phyloP scores from a whole-genome alignment of 345 rosid species.

The Hypericum perforatum region DNA sequence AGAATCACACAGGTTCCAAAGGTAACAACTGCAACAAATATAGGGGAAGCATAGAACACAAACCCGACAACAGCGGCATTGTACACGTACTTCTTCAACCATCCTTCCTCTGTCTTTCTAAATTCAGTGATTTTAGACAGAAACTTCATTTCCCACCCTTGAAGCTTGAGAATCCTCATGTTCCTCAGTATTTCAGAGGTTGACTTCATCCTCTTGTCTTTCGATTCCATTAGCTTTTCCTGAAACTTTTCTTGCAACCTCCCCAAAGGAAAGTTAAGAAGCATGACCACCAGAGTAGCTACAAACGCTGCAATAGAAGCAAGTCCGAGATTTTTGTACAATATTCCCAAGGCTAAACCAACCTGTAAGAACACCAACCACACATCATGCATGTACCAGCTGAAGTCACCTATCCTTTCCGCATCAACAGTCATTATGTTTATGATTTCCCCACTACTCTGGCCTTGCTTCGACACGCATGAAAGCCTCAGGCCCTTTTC shows the following conservation, averaged over 20 bases:
- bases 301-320: conserved; percentile 15
- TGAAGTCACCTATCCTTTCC: conserved; percentile 19
- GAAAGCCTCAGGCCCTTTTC: conserved; percentile 21
- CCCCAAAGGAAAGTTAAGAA: conserved; percentile 19
- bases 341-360: conserved; percentile 17
- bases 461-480: conserved; percentile 21
- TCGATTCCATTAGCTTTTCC: conserved; percentile 24
- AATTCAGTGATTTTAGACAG: conserved; percentile 22
- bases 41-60: conserved; percentile 19
- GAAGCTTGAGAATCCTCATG: conserved; percentile 32
- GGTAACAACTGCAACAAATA: conserved; percentile 17
- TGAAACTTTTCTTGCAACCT: conserved; percentile 19
- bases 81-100: conserved; percentile 26
- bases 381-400: conserved; percentile 23
- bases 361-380: conserved; percentile 27
- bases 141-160: conserved; percentile 34
- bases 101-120: conserved; percentile 17
- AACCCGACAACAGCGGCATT: conserved; percentile 9
- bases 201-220: conserved; percentile 27
- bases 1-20: conserved; percentile 25
- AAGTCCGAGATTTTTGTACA: conserved; percentile 24
- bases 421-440: conserved; percentile 30
- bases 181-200: conserved; percentile 22
- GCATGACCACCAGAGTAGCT: conserved; percentile 18
- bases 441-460: conserved; percentile 27